These are phyloP conservation scores for Gaeumannomyces tritici DNA, from an alignment of 2,329 filamentous ascomycete species.

Conservation along the genomic window DNA sequence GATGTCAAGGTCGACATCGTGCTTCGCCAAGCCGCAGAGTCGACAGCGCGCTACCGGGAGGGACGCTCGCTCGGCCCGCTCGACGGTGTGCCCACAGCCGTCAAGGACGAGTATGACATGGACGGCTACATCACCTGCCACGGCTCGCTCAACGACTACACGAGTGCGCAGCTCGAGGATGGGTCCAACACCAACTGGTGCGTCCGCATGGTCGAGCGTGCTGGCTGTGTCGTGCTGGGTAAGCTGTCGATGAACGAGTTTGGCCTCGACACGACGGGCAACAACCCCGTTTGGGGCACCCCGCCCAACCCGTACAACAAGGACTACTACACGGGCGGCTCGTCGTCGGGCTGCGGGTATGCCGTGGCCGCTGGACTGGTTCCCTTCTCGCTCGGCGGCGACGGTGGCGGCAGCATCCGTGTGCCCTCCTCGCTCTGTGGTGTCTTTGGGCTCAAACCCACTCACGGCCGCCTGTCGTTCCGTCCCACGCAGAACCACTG, in stretches of 20 bases:
- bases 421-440: constrained; percentile 66
- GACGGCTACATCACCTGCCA: constrained; percentile 62
- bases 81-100: constrained; percentile 63
- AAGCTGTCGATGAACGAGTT: constrained; percentile 72
- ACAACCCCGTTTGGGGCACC: constrained; percentile 64
- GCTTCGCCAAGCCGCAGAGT: constrained; percentile 31
- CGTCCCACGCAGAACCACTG: constrained; percentile 49
- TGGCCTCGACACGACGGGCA: constrained; percentile 65
- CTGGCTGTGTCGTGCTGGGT: constrained; percentile 61
- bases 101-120: constrained; percentile 71
- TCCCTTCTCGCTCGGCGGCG: constrained; percentile 61
- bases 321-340: constrained; percentile 67
- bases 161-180: constrained; percentile 27
- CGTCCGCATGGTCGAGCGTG: constrained; percentile 58
- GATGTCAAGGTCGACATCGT: constrained; percentile 30
- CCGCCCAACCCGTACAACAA: constrained; percentile 67
- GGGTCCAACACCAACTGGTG: constrained; percentile 55
- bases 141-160: constrained; percentile 53
- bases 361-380: constrained; percentile 60
- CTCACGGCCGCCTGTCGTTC: constrained; percentile 55
- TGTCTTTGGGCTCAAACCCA: constrained; percentile 64
- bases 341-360: constrained; percentile 65
- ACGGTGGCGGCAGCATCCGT: constrained; percentile 66
- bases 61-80: constrained; percentile 51
- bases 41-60: constrained; percentile 36